These are phyloP conservation scores for Quercus tomentella DNA, from an alignment of 331 rosid genomes.

Conservation along the genomic window DNA sequence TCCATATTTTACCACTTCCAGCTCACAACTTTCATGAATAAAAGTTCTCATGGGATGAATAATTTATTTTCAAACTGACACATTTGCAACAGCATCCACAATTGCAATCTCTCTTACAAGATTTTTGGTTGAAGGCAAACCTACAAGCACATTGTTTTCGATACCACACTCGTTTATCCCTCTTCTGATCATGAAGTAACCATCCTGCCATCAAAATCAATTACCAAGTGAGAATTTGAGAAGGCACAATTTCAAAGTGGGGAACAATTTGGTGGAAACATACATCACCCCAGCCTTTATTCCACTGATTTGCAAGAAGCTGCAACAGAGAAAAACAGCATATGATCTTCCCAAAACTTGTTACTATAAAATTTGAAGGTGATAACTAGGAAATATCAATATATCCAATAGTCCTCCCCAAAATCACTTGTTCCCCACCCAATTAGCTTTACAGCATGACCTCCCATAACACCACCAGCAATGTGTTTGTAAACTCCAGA, in stretches of 20 bases:
- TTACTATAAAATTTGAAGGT: background rate
- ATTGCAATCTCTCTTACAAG: constrained; percentile 38
- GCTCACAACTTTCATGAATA: background rate
- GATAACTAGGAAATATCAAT: constrained; percentile 10
- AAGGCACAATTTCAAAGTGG: constrained; percentile 1
- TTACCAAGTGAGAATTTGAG: background rate
- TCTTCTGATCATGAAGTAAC: constrained; percentile 81
- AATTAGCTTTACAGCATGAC: constrained; percentile 88
- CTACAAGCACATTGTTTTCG: constrained; percentile 71
- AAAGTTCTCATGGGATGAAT: background rate
- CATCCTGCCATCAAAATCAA: constrained; percentile 57
- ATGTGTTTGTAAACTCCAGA: constrained; percentile 90
- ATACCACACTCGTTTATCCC: constrained; percentile 90
- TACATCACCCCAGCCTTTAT: constrained; percentile 91
- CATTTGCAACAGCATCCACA: constrained; percentile 30
- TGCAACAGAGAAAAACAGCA: constrained; percentile 39
- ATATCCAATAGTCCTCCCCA: constrained; percentile 90
- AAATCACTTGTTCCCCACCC: constrained; percentile 84
- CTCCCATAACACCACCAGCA: constrained; percentile 65
- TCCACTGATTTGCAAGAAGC: constrained; percentile 98
- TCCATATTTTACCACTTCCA: background rate
- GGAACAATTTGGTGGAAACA: constrained; percentile 24
- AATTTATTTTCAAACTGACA: constrained; percentile 34
- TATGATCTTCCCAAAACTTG: background rate
- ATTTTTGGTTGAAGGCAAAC: constrained; percentile 73